Evolutionary conservation across 2,329 filamentous ascomycete genomes (phyloP).

Genomic region (Penicillium capsulatum): DNA sequence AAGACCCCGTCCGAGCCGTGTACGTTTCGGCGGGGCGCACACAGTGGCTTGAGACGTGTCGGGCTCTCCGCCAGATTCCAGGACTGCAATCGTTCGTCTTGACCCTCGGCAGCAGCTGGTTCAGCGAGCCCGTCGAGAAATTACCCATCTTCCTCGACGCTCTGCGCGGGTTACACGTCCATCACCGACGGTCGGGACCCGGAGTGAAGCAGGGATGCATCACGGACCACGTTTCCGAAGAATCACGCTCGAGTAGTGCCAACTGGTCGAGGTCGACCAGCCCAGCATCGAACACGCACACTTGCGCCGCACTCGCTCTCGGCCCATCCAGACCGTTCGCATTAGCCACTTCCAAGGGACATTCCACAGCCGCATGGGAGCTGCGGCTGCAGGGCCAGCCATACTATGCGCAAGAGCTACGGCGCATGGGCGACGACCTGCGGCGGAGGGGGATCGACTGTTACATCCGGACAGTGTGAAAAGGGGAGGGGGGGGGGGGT

Average conservation of each 20-base stretch:
- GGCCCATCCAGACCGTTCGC: background rate
- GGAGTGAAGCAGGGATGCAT: background rate
- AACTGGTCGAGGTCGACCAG: too few relatives aligned
- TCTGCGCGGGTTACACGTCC: conserved; percentile 25
- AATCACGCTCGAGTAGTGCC: too few relatives aligned
- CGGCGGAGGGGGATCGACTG: conserved; percentile 33
- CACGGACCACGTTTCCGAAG: background rate
- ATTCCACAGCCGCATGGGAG: conserved; percentile 22
- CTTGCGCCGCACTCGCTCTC: too few relatives aligned
- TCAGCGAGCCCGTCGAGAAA: conserved; percentile 36
- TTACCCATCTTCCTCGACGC: conserved; percentile 36
- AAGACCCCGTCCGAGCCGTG: conserved; percentile 37
- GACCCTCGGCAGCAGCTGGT: conserved; percentile 34
- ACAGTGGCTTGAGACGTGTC: conserved; percentile 39
- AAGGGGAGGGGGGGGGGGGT: too few relatives aligned
- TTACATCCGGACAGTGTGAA: conserved; percentile 23
- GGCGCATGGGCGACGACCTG: conserved; percentile 28
- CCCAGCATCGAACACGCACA: too few relatives aligned
- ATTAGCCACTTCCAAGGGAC: background rate
- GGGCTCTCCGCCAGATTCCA: conserved; percentile 23
- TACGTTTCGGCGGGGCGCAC: conserved; percentile 36
- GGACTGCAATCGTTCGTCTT: conserved; percentile 31
- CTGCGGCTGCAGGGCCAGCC: conserved; percentile 32
- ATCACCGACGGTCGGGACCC: background rate
- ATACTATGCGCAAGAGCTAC: conserved; percentile 33